phyloP scores from a whole-genome alignment of 148 eudicot genomes.

The Silene uniflora region DNA sequence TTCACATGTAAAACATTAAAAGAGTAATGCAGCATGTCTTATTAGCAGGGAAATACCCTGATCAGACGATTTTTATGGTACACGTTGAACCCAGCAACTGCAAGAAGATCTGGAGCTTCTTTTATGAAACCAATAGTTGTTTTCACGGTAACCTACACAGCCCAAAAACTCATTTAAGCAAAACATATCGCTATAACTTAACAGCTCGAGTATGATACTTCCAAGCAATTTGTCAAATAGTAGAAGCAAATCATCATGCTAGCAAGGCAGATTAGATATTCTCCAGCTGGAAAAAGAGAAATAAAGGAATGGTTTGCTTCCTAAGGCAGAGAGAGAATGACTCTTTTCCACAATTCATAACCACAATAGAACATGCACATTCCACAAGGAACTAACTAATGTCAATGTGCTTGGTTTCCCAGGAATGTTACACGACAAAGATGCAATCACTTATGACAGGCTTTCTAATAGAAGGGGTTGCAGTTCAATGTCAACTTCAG shows the following conservation, averaged over 20 bases:
- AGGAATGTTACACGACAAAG: not conserved
- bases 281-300: not conserved
- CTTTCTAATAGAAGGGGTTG: not conserved
- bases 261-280: not conserved
- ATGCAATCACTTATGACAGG: not conserved
- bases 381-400: not conserved
- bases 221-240: not conserved
- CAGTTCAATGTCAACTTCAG: not conserved
- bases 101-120: constrained; percentile 70
- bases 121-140: constrained; percentile 79
- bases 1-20: not conserved
- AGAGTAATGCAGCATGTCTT: not conserved
- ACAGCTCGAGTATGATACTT: not conserved
- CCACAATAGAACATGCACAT: not conserved
- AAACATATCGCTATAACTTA: not conserved
- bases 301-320: not conserved
- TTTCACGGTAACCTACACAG: constrained; percentile 52
- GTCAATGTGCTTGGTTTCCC: not conserved
- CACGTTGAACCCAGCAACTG: constrained; percentile 72
- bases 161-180: constrained; percentile 2
- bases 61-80: constrained; percentile 98
- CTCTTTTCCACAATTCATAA: not conserved
- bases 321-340: not conserved
- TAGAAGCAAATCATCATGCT: not conserved
- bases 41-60: constrained; percentile 51